These are phyloP conservation scores for Eucalyptus grandis DNA, from an alignment of 345 rosid species.

Conservation along the genomic window DNA sequence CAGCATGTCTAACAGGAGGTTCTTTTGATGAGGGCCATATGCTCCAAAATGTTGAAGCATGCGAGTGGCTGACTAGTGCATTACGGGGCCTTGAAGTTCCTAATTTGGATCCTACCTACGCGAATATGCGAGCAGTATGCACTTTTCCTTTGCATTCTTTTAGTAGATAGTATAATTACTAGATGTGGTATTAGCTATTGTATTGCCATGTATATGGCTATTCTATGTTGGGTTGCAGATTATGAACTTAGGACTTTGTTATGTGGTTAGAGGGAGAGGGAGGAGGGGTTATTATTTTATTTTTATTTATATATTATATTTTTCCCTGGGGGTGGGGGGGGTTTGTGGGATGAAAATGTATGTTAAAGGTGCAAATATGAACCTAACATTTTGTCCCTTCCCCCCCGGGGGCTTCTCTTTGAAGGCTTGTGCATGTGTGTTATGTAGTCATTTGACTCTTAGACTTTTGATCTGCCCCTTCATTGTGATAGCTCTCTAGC, in stretches of 20 bases:
- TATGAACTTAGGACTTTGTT: background rate
- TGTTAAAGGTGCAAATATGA: background rate
- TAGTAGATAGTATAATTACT: background rate
- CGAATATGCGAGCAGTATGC: conserved; percentile 86
- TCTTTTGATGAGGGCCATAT: conserved; percentile 87
- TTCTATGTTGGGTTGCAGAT: background rate
- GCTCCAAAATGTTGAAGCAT: conserved; percentile 91
- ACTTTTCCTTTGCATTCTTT: background rate
- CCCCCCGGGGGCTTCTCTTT: too few relatives aligned
- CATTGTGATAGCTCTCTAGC: background rate
- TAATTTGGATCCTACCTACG: conserved; percentile 66
- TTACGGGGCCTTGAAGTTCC: conserved; percentile 75
- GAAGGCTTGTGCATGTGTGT: background rate
- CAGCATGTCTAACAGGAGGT: conserved; percentile 79
- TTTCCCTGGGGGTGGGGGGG: background rate
- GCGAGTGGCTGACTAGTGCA: conserved; percentile 95
- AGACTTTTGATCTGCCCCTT: background rate
- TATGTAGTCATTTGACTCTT: background rate
- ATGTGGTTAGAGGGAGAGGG: background rate
- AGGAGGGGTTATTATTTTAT: background rate
- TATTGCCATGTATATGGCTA: background rate
- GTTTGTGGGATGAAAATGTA: background rate
- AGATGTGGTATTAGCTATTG: background rate
- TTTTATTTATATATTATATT: too few relatives aligned
- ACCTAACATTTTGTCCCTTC: background rate